Conservation (phyloP, 352 stramenopile genomes). For the Phytophthora parvispora region DNA sequence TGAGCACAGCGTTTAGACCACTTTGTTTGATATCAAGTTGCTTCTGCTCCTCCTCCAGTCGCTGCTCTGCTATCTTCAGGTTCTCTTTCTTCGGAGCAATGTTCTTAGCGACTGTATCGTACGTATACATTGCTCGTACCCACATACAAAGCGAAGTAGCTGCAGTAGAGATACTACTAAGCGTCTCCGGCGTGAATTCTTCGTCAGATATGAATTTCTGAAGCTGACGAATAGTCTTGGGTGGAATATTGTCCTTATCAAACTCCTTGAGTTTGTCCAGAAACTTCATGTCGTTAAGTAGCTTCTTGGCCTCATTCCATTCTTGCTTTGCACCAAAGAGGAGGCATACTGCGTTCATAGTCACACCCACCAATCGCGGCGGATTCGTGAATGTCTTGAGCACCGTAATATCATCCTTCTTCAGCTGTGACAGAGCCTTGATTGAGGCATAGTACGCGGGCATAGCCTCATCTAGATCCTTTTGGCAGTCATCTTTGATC, state of each 20-base stretch:
- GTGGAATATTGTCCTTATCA: constrained; percentile 91
- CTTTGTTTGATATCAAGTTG: constrained; percentile 92
- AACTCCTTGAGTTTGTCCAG: constrained; percentile 90
- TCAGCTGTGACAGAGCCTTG: constrained; percentile 91
- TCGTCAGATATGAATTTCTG: constrained; percentile 92
- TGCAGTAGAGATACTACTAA: constrained; percentile 90
- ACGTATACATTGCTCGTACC: constrained; percentile 95
- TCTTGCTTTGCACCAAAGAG: constrained; percentile 91
- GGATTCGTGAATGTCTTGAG: constrained; percentile 95
- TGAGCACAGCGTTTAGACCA: constrained; percentile 80
- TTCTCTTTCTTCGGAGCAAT: constrained; percentile 96
- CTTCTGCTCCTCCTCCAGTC: constrained; percentile 87
- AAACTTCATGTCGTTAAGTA: constrained; percentile 95
- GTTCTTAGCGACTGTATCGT: constrained; percentile 95
- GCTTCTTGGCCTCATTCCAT: constrained; percentile 94
- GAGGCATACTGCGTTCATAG: constrained; percentile 94
- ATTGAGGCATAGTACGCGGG: constrained; percentile 94
- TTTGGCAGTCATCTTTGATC: constrained; percentile 96
- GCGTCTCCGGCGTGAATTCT: constrained; percentile 94
- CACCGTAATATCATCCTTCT: constrained; percentile 95
- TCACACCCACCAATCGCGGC: constrained; percentile 89
- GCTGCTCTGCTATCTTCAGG: constrained; percentile 88
- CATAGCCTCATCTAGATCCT: constrained; percentile 94
- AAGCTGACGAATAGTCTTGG: constrained; percentile 91
- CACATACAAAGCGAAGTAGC: constrained; percentile 96